These are phyloP conservation scores for Penicillium fimorum DNA, from an alignment of 495 filamentous ascomycete species.

Conservation along the genomic window DNA sequence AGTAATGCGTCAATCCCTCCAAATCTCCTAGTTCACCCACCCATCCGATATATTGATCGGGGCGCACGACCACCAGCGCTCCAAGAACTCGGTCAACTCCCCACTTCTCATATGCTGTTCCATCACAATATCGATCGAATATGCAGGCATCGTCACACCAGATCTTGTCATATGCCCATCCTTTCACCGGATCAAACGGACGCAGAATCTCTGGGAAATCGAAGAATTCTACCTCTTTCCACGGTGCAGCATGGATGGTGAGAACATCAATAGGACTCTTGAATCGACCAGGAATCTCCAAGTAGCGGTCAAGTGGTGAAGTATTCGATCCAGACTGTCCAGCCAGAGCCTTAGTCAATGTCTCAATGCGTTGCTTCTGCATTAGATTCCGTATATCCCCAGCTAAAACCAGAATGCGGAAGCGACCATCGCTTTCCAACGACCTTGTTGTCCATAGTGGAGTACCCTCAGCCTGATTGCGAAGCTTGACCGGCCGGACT, in stretches of 20 bases:
- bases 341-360: constrained; percentile 45
- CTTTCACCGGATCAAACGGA: constrained; percentile 49
- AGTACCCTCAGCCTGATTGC: constrained; percentile 53
- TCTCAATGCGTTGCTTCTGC: constrained; percentile 46
- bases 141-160: constrained; percentile 62
- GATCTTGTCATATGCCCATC: constrained; percentile 64
- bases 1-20: constrained; percentile 36
- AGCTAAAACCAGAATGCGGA: constrained; percentile 60
- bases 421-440: constrained; percentile 53
- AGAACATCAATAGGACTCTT: constrained; percentile 54
- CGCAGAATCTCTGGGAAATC: constrained; percentile 58
- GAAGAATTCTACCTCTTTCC: constrained; percentile 50
- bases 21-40: constrained; percentile 56
- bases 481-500: constrained; percentile 51
- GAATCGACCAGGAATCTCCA: constrained; percentile 28
- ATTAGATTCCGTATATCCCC: constrained; percentile 49
- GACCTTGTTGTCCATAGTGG: constrained; percentile 47
- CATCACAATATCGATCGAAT: constrained; percentile 54
- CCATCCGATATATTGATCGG: constrained; percentile 66
- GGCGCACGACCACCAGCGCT: constrained; percentile 55
- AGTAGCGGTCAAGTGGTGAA: constrained; percentile 37
- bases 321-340: not conserved
- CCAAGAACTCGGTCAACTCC: constrained; percentile 59
- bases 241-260: constrained; percentile 54
- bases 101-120: constrained; percentile 59